Base-by-base conservation (phyloP, 805 yeast species). In the Metschnikowia arizonensis region DNA sequence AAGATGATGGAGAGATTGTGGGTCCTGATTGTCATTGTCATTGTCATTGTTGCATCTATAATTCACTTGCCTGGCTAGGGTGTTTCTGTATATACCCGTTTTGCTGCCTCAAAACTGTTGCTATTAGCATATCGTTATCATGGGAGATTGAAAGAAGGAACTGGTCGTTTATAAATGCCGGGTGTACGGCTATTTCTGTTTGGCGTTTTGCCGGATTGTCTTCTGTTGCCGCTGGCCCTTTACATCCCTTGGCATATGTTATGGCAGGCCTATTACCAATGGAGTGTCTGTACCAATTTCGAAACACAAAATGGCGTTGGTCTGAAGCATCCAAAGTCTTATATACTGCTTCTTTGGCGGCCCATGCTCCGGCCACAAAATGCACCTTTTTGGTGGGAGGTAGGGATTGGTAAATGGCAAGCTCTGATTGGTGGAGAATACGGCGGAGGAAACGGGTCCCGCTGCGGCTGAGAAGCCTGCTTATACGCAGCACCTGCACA, bases 1-100 rank as follows among this genome's bases (percentile, higher is more conserved):
- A 91, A 93, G 88, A 89, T 91, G 98, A 88, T 88, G 97, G 91
- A 88, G 77, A 86, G 97, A 81, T 83, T 91, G 75, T 91, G 99
- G 99, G 99, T n/a, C n/a, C n/a, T n/a, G n/a, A n/a, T n/a, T n/a
- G n/a, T n/a, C n/a, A n/a, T n/a, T n/a, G n/a, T n/a, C n/a, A n/a
- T n/a, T n/a, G n/a, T n/a, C n/a, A n/a, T n/a, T n/a, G n/a, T n/a
- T n/a, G n/a, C n/a, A n/a, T n/a, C n/a, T n/a, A n/a, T n/a, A n/a
- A n/a, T n/a, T n/a, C n/a, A n/a, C n/a, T n/a, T n/a, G n/a, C n/a
- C n/a, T n/a, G n/a, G n/a, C n/a, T n/a, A n/a, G n/a, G n/a, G n/a
- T n/a, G n/a, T n/a, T n/a, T n/a, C n/a, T n/a, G n/a, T n/a, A n/a
- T n/a, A n/a, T n/a, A n/a, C n/a, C n/a, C n/a, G n/a, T n/a, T n/a